Conservation (phyloP, 2,329 filamentous ascomycete species). For the Sclerotiophoma versabilis region DNA sequence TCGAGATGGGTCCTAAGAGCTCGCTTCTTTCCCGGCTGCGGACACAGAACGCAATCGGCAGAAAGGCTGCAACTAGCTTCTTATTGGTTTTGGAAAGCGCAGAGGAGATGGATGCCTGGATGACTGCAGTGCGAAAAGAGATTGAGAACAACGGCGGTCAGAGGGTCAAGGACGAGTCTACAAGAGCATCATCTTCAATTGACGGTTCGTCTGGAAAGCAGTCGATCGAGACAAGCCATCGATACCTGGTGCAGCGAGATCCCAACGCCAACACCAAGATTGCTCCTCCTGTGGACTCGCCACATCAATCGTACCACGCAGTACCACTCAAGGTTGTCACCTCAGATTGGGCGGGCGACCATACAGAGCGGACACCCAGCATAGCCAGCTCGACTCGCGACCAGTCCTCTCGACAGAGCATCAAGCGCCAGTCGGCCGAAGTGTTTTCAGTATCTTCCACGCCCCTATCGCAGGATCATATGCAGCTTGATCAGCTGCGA, state of each 20-base stretch:
- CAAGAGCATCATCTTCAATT: slow-evolving; percentile 36
- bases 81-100: slow-evolving; percentile 76
- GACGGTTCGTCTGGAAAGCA: slow-evolving; percentile 34
- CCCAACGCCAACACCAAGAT: slow-evolving; percentile 38
- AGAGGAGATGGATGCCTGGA: slow-evolving; percentile 79
- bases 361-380: slow-evolving; percentile 36
- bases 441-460: slow-evolving; percentile 47
- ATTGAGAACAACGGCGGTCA: slow-evolving; percentile 75
- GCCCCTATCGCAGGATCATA: slow-evolving; percentile 43
- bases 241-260: slow-evolving; percentile 48
- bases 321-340: slow-evolving; percentile 40
- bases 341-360: slow-evolving; percentile 42
- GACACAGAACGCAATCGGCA: slow-evolving; percentile 62
- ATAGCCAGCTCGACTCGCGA: slow-evolving; percentile 41
- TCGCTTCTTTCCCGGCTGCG: slow-evolving; percentile 72
- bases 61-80: slow-evolving; percentile 67
- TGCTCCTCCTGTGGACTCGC: slow-evolving; percentile 47
- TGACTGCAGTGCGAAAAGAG: slow-evolving; percentile 70
- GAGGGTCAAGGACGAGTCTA: slow-evolving; percentile 52
- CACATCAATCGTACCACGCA: slow-evolving; percentile 38
- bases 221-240: slow-evolving; percentile 45
- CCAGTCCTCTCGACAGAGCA: slow-evolving; percentile 35
- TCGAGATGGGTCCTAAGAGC: slow-evolving; percentile 54
- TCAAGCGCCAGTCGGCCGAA: slow-evolving; percentile 44
- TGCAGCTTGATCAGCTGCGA: slow-evolving; percentile 47